These are phyloP conservation scores for Orbilia javanica DNA, from an alignment of 2,329 filamentous ascomycete species.

Conservation along the genomic window DNA sequence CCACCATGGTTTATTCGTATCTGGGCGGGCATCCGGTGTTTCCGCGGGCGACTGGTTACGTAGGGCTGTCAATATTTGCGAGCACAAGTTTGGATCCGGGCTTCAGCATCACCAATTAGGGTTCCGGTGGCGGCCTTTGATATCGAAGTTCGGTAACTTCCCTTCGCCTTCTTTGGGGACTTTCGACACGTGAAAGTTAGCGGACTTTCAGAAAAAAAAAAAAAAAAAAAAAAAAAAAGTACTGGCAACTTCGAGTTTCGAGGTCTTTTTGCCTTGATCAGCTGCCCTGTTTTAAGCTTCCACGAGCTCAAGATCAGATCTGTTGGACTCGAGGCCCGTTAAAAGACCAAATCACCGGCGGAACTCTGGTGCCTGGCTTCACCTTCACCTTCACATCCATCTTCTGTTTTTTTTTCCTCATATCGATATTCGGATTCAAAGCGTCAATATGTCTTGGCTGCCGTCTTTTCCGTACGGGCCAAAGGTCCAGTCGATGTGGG, in stretches of 20 bases:
- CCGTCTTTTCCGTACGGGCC: constrained; percentile 60
- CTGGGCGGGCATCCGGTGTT: constrained; percentile 26
- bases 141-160: constrained; percentile 1
- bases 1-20: constrained; percentile 15
- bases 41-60: constrained; percentile 18
- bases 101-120: constrained; percentile 12
- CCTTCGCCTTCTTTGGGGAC: background rate
- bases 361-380: background rate
- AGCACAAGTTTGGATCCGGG: background rate
- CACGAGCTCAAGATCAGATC: background rate
- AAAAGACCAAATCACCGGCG: constrained; percentile 4
- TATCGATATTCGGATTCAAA: background rate
- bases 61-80: constrained; percentile 15
- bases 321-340: too few species aligned
- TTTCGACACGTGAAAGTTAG: constrained; percentile 19
- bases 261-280: constrained; percentile 42
- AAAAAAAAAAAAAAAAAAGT: too few species aligned
- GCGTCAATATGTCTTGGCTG: constrained; percentile 49
- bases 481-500: constrained; percentile 59
- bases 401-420: background rate
- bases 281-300: constrained; percentile 44
- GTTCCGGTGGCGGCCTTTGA: background rate
- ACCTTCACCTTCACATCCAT: constrained; percentile 15
- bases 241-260: constrained; percentile 27
- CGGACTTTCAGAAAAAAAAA: constrained; percentile 11